These are phyloP conservation scores for Gardenia jasminoides DNA, from an alignment of 257 asterid species.

Conservation along the genomic window DNA sequence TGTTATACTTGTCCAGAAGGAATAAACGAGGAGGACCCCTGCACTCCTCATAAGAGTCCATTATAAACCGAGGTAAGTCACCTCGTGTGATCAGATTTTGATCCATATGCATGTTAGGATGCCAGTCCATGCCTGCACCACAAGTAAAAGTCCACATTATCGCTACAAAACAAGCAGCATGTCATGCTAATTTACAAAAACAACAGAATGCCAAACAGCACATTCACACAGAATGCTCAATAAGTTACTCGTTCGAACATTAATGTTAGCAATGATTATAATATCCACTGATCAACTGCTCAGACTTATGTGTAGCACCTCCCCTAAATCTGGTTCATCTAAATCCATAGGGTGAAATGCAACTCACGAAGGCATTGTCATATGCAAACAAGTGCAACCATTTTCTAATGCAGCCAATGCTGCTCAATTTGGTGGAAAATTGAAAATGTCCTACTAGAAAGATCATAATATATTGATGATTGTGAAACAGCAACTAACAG, in stretches of 20 bases:
- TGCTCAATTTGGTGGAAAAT: not conserved
- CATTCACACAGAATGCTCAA: slow-evolving; percentile 3
- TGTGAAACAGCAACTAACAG: not conserved
- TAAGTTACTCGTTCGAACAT: not conserved
- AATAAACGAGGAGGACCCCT: slow-evolving; percentile 96
- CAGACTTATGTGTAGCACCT: not conserved
- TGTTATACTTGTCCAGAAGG: slow-evolving; percentile 88
- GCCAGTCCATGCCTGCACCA: slow-evolving; percentile 88
- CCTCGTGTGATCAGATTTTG: slow-evolving; percentile 72
- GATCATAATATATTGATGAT: not conserved
- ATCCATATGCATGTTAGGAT: slow-evolving; percentile 55
- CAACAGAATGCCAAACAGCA: not conserved
- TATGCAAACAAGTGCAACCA: not conserved
- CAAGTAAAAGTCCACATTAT: not conserved
- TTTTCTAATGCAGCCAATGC: not conserved
- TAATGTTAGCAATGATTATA: not conserved
- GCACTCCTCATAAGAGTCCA: slow-evolving; percentile 98
- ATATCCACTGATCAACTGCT: not conserved
- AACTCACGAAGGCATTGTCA: not conserved
- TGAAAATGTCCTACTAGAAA: not conserved
- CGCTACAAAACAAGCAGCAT: not conserved
- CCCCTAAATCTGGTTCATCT: not conserved
- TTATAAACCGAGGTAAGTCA: slow-evolving; percentile 86
- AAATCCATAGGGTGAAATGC: not conserved
- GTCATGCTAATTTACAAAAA: not conserved